These are phyloP conservation scores for Fusarium pininemorale DNA, from an alignment of 2,329 filamentous ascomycete genomes.

Conservation along the genomic window DNA sequence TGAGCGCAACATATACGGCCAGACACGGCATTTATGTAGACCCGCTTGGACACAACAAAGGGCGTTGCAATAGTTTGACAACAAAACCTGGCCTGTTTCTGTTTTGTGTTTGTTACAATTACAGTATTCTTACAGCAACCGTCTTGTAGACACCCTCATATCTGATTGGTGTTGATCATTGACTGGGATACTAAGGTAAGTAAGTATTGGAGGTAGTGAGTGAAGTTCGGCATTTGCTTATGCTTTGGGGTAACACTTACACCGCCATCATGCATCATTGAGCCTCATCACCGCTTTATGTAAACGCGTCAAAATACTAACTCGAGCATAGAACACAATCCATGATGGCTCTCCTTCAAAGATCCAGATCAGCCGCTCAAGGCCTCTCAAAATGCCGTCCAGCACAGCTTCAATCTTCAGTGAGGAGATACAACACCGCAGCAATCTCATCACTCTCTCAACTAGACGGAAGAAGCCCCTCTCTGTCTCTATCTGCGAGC, in stretches of 20 bases:
- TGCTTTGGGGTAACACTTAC: neutral
- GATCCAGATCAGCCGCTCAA: slow-evolving; percentile 37
- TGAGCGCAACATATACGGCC: slow-evolving; percentile 25
- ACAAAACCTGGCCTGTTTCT: slow-evolving; percentile 28
- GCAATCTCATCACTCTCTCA: slow-evolving; percentile 17
- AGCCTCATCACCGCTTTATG: neutral
- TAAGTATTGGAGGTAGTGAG: neutral
- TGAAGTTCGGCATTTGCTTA: neutral
- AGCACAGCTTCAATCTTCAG: slow-evolving; percentile 9
- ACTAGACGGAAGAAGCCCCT: neutral
- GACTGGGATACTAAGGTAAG: neutral
- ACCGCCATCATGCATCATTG: neutral
- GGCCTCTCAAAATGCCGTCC: slow-evolving; percentile 34
- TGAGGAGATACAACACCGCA: slow-evolving; percentile 36
- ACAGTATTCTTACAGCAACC: neutral
- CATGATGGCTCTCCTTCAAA: slow-evolving; percentile 41
- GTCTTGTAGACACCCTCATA: neutral
- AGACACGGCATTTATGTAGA: slow-evolving; percentile 27
- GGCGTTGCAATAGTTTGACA: slow-evolving; percentile 4
- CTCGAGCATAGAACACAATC: slow-evolving; percentile 1
- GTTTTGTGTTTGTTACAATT: neutral
- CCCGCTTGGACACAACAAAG: slow-evolving; percentile 28
- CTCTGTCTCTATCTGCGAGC: neutral
- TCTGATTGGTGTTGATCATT: neutral
- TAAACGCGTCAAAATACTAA: slow-evolving; percentile 3